Evolutionary conservation across 2,329 filamentous ascomycete genomes (phyloP), one percentile per base, ranked within the genome.

Genomic region (Cylindrodendrum hubeiense): DNA sequence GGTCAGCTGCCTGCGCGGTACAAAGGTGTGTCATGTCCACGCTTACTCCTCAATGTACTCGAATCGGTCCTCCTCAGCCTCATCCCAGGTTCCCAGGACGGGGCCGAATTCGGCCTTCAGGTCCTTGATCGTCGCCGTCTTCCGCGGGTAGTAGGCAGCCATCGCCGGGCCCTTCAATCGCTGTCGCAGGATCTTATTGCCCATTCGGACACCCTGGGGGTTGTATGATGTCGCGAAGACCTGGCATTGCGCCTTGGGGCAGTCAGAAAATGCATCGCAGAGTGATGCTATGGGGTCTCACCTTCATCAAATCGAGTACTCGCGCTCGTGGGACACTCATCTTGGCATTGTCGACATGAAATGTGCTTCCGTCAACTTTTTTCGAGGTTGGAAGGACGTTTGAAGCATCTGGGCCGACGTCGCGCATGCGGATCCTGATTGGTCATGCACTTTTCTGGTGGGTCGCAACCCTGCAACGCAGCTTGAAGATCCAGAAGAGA

Each of bases 221-320:
- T 99, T 99, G 85, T 90, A 98, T 57, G 91, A 95, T 54, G 92
- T 93, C 76, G 91, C 91, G 85, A 98, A 99, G 83, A 98, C 89
- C 79, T 91, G 89, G 86, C 94, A 97, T 91, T 95, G 94, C 77
- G 89, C 88, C 95, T 98, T 74, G 44, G 2, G 12, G 21, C 5
- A 28, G 66, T 80, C 47, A 81, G 75, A 44, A 57, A 46, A 33
- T 49, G 26, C 3, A 26, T 34, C 34, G 0, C 5, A 55, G 26
- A 34, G 17, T 9, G 19, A 24, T 17, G 8, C 5, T 50, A 39
- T 67, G 30, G 3, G 1, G 4, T 39, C 72, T 49, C 81, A 93
- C 94, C 91, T 94, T 94, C 85, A 95, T 88, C 68, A 97, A 87
- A 77, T 94, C 92, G 70, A 91, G 76, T 68, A 91, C 71, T 76